Conservation (phyloP, 2,329 filamentous ascomycete species). For the Fonsecaea erecta region DNA sequence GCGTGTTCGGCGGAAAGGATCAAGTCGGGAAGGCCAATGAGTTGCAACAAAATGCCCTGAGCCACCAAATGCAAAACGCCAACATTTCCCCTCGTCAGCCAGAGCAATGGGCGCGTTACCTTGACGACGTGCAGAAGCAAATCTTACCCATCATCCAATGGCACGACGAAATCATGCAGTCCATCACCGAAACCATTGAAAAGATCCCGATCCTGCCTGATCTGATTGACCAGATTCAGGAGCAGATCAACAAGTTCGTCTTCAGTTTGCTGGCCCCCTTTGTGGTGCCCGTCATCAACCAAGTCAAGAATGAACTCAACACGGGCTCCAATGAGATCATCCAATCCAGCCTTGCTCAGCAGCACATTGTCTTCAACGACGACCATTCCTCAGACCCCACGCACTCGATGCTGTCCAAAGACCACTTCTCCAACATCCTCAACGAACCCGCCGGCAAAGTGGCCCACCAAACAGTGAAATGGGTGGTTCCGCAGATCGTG, state of each 20-base stretch:
- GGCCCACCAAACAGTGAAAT: conserved; percentile 76
- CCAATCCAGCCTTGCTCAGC: conserved; percentile 78
- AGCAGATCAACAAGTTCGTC: conserved; percentile 85
- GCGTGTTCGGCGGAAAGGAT: conserved; percentile 76
- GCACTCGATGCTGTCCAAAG: conserved; percentile 94
- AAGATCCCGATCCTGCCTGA: conserved; percentile 84
- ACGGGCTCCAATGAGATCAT: conserved; percentile 89
- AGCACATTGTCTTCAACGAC: conserved; percentile 84
- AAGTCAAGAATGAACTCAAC: conserved; percentile 84
- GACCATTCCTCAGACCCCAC: conserved; percentile 79
- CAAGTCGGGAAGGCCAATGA: conserved; percentile 77
- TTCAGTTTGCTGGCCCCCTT: conserved; percentile 91
- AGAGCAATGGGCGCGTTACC: conserved; percentile 80
- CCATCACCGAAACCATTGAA: conserved; percentile 76
- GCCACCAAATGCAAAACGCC: conserved; percentile 75
- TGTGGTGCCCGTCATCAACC: conserved; percentile 79
- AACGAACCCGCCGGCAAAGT: conserved; percentile 87
- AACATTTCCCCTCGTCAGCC: conserved; percentile 76
- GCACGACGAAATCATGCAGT: conserved; percentile 85
- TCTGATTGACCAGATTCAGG: conserved; percentile 81
- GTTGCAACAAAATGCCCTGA: conserved; percentile 74
- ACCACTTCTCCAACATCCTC: conserved; percentile 88
- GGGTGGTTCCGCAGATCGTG: conserved; percentile 89
- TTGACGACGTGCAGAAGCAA: conserved; percentile 73
- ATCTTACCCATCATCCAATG: conserved; percentile 90